A percentile compares a stretch with the other conserved stretches of the same genome.
Evolutionary conservation across 2,329 filamentous ascomycete genomes (phyloP).

Genomic region (Ceratocystis albifundus): DNA sequence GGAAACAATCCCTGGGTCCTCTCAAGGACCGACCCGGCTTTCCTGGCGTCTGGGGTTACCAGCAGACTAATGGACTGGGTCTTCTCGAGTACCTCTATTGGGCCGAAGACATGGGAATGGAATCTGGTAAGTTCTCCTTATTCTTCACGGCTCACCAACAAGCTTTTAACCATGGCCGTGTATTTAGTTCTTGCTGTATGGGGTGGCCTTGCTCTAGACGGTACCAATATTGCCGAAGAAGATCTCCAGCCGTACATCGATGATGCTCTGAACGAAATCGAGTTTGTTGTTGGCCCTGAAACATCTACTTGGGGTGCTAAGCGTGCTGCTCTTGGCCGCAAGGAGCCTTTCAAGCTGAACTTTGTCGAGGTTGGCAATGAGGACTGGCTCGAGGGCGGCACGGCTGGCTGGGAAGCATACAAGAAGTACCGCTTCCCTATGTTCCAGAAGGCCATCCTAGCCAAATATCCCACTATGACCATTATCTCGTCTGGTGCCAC

Average conservation of each 20-base stretch:
- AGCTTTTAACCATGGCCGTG: slow-evolving; percentile 10
- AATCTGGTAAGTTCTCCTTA: slow-evolving; percentile 33
- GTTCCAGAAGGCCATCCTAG: slow-evolving; percentile 49
- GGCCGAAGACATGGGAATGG: slow-evolving; percentile 49
- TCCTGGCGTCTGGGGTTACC: slow-evolving; percentile 47
- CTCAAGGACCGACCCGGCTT: slow-evolving; percentile 45
- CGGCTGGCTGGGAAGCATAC: slow-evolving; percentile 37
- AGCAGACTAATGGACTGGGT: slow-evolving; percentile 51
- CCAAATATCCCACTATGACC: slow-evolving; percentile 45
- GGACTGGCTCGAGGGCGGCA: slow-evolving; percentile 46
- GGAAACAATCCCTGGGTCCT: slow-evolving; percentile 44
- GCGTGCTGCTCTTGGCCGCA: slow-evolving; percentile 48
- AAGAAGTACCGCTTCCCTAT: slow-evolving; percentile 46
- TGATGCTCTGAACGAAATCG: slow-evolving; percentile 50
- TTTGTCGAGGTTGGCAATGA: slow-evolving; percentile 60
- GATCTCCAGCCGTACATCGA: slow-evolving; percentile 47
- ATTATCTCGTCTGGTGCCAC: slow-evolving; percentile 42
- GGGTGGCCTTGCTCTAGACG: slow-evolving; percentile 45
- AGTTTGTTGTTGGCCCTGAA: slow-evolving; percentile 47
- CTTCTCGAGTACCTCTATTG: slow-evolving; percentile 51
- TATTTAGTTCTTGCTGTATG: slow-evolving; percentile 44
- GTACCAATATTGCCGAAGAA: slow-evolving; percentile 39
- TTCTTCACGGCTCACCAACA: neutral
- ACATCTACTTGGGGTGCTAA: slow-evolving; percentile 45
- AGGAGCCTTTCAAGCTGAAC: slow-evolving; percentile 47